phyloP scores from a whole-genome alignment of 2,329 filamentous ascomycete genomes.

The Colletotrichum chlorophyti region DNA sequence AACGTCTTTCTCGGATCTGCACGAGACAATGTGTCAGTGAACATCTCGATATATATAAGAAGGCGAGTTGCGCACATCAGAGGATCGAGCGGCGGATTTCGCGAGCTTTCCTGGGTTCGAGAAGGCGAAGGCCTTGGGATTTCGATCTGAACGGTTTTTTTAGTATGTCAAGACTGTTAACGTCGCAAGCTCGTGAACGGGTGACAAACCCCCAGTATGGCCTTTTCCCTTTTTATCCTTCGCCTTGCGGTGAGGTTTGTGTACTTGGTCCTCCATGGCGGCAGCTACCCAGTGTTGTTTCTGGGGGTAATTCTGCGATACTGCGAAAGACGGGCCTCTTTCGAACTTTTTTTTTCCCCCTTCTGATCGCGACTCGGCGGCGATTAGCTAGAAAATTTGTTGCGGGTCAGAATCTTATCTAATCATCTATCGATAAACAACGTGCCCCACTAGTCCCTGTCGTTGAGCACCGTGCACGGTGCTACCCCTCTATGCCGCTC shows the following conservation, averaged over 20 bases:
- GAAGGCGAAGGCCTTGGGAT: conserved; percentile 91
- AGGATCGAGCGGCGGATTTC: conserved; percentile 74
- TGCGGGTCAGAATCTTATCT: conserved; percentile 19
- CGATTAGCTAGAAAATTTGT: conserved; percentile 20
- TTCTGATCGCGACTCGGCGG: conserved; percentile 17
- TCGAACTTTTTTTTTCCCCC: neutral
- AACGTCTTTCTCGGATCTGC: conserved; percentile 90
- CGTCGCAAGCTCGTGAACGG: too few relatives aligned
- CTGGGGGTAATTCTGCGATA: conserved; percentile 10
- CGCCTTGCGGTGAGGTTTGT: conserved; percentile 83
- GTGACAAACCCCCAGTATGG: conserved; percentile 60
- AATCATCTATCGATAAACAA: conserved; percentile 12
- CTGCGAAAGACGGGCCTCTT: neutral
- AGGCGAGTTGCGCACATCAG: conserved; percentile 61
- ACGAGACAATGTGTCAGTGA: neutral
- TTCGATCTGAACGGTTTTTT: conserved; percentile 61
- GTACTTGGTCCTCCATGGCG: conserved; percentile 81
- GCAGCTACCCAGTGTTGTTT: conserved; percentile 29
- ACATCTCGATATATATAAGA: neutral
- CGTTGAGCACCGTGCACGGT: neutral
- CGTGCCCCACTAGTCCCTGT: neutral
- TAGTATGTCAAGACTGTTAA: conserved; percentile 20
- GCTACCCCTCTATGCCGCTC: neutral
- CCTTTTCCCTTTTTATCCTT: conserved; percentile 84
- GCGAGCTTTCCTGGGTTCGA: conserved; percentile 81